Conservation (phyloP, 2,329 filamentous ascomycete genomes). For the Apiospora kogelbergensis region DNA sequence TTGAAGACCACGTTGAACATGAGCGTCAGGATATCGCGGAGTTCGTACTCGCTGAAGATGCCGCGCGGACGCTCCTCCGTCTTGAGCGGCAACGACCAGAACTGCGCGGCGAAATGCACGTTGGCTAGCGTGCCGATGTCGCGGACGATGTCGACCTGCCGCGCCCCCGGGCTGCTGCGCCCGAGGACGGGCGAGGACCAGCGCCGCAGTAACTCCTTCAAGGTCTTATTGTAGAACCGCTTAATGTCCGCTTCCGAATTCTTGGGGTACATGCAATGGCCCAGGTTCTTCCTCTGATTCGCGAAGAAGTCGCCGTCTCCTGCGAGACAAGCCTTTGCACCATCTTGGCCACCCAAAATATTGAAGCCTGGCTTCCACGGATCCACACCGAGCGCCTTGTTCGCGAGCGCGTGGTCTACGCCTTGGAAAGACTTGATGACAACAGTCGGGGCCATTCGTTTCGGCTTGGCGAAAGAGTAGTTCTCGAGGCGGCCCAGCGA, state of each 20-base stretch:
- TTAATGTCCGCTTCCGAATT: conserved; percentile 7
- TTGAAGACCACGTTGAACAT: conserved; percentile 7
- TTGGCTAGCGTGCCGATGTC: conserved; percentile 41
- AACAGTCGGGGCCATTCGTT: background rate
- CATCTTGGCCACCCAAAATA: background rate
- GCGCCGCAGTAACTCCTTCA: background rate
- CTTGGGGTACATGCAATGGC: background rate
- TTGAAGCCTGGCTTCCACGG: conserved; percentile 3
- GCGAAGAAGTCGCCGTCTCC: background rate
- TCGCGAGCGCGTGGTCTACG: conserved; percentile 2
- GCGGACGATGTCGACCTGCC: conserved; percentile 32
- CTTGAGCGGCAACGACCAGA: conserved; percentile 57
- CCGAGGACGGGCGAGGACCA: conserved; percentile 10
- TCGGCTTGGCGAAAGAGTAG: conserved; percentile 8
- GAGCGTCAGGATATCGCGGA: conserved; percentile 46
- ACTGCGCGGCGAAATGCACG: conserved; percentile 52
- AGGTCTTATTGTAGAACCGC: conserved; percentile 10
- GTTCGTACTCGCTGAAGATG: conserved; percentile 52
- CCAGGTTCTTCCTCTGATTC: background rate
- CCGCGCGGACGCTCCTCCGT: conserved; percentile 49
- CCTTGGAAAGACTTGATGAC: background rate
- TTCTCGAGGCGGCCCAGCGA: conserved; percentile 5
- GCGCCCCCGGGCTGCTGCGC: background rate
- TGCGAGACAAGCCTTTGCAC: conserved; percentile 7
- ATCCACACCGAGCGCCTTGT: background rate